Conservation (phyloP, 2,329 filamentous ascomycete genomes). For the Thermochaetoides dissita region DNA sequence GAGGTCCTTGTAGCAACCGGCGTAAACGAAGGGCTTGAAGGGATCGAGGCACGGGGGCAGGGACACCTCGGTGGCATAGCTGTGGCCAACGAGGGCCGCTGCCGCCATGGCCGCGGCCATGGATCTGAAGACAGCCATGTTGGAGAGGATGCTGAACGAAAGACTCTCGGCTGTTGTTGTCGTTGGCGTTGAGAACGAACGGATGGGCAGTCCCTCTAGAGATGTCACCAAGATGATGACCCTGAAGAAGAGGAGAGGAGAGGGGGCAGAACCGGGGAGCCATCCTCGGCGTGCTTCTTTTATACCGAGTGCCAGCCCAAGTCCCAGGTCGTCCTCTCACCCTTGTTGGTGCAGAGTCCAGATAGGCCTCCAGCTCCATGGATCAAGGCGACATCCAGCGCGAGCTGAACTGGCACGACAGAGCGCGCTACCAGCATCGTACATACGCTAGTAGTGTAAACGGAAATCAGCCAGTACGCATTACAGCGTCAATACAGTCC, state of each 20-base stretch:
- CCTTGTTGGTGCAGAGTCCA: no score
- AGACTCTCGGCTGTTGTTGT: neutral
- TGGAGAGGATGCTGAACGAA: constrained; percentile 7
- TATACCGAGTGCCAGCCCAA: constrained; percentile 2
- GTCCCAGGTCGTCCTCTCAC: no score
- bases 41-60: constrained; percentile 30
- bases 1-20: constrained; percentile 32
- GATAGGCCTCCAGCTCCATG: no score
- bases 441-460: no score
- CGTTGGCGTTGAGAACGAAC: neutral
- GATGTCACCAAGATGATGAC: constrained; percentile 2
- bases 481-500: no score
- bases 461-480: no score
- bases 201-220: neutral
- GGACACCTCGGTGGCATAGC: constrained; percentile 27
- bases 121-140: constrained; percentile 22
- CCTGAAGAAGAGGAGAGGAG: constrained; percentile 4
- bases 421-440: no score
- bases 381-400: no score
- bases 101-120: constrained; percentile 25
- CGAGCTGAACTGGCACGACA: no score
- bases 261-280: neutral
- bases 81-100: constrained; percentile 23
- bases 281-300: neutral
- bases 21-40: constrained; percentile 33